Conservation (phyloP, 805 yeast genomes). For the Candida morakotiae region DNA sequence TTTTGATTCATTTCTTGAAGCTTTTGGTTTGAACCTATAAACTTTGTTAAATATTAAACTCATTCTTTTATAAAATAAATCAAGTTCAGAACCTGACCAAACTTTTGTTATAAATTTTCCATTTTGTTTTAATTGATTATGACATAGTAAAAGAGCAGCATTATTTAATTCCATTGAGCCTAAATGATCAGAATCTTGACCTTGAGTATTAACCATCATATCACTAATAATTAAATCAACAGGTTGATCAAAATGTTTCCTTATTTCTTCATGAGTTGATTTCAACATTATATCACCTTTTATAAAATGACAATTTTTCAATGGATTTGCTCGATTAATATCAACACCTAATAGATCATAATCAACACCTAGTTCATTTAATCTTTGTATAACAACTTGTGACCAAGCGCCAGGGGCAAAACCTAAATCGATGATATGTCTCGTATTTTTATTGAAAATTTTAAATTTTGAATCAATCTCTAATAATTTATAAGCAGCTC, state of each 20-base stretch:
- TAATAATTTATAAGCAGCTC: conserved; percentile 87
- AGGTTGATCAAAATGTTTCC: conserved; percentile 40
- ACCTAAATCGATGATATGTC: conserved; percentile 79
- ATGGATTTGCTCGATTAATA: conserved; percentile 25
- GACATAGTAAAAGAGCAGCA: conserved; percentile 78
- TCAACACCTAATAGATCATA: conserved; percentile 68
- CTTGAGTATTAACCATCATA: conserved; percentile 94
- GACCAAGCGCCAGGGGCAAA: conserved; percentile 97
- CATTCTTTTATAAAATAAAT: conserved; percentile 55
- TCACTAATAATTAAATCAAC: conserved; percentile 52
- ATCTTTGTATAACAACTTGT: conserved; percentile 64
- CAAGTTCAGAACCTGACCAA: conserved; percentile 80
- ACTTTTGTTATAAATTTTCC: conserved; percentile 83
- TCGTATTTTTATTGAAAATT: conserved; percentile 48
- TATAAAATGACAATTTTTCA: conserved; percentile 32
- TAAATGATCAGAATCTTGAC: conserved; percentile 76
- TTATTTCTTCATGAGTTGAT: conserved; percentile 53
- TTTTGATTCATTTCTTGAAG: conserved; percentile 73
- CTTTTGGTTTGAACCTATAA: conserved; percentile 69
- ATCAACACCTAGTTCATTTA: conserved; percentile 19
- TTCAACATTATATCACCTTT: conserved; percentile 38
- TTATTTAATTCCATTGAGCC: conserved; percentile 89
- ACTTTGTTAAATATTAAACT: conserved; percentile 59
- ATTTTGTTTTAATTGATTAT: conserved; percentile 61
- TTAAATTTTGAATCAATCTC: conserved; percentile 67